phyloP scores from a whole-genome alignment of 495 filamentous ascomycete genomes.

The Pyrenopolyporus hunteri region DNA sequence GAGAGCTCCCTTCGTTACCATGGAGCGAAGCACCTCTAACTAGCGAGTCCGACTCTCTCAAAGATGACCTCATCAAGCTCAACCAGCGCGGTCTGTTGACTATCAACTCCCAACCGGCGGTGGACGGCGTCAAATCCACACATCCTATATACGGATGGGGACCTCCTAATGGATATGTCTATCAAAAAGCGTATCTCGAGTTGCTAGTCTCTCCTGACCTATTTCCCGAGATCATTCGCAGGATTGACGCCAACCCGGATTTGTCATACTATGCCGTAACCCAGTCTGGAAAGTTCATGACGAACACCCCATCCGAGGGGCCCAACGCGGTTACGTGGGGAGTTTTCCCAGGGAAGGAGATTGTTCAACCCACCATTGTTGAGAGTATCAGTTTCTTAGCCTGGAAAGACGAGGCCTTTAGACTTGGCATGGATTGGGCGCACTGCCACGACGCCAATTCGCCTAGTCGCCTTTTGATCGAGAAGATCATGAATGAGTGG shows the following conservation, averaged over 20 bases:
- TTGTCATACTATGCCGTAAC: slow-evolving; percentile 93
- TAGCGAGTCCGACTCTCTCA: slow-evolving; percentile 78
- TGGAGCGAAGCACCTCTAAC: slow-evolving; percentile 94
- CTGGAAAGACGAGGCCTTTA: slow-evolving; percentile 98
- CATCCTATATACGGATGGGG: slow-evolving; percentile 93
- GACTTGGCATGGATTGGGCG: slow-evolving; percentile 91
- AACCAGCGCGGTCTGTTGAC: slow-evolving; percentile 89
- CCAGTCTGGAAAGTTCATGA: slow-evolving; percentile 76
- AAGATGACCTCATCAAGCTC: slow-evolving; percentile 74
- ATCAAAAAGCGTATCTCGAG: slow-evolving; percentile 97
- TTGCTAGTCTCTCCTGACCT: slow-evolving; percentile 81
- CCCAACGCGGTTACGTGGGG: slow-evolving; percentile 99
- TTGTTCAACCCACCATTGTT: slow-evolving; percentile 98
- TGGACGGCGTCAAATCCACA: slow-evolving; percentile 88
- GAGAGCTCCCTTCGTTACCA: slow-evolving; percentile 80
- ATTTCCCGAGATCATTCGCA: slow-evolving; percentile 76
- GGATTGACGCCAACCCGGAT: slow-evolving; percentile 78
- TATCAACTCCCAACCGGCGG: slow-evolving; percentile 96
- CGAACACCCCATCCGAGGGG: slow-evolving; percentile 82
- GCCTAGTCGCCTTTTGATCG: slow-evolving; percentile 82
- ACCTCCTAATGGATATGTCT: slow-evolving; percentile 92
- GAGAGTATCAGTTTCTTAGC: slow-evolving; percentile 97
- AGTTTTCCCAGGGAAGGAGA: slow-evolving; percentile 98
- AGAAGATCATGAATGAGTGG: slow-evolving; percentile 86
- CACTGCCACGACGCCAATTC: slow-evolving; percentile 80